Evolutionary conservation across 148 eudicot species (phyloP), one percentile per base, ranked within the genome.

Genomic region (Pharnaceum exiguum): DNA sequence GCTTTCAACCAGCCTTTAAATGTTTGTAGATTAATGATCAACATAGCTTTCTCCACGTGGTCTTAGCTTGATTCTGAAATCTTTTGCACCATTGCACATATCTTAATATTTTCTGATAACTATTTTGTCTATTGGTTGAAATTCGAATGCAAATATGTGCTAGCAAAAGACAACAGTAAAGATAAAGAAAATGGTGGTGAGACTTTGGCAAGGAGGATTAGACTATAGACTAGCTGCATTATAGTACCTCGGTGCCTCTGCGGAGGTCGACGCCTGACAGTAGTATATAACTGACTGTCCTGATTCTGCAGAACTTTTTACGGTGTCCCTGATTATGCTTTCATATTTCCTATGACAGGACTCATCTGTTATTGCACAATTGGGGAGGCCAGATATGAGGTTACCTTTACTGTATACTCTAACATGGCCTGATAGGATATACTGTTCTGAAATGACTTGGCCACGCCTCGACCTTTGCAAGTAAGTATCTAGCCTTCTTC

Each of bases 311-410:
- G 19, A 45, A 2, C 22, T 39, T 13, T 49, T 55, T 39, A 46
- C 18, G 16, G 21, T 35, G 7, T 44, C 18, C 24, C 29, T 43
- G 48, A 59, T 26, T 44, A 48, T 57, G 19, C 30, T 18, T 35
- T 38, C 31, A 35, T 60, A 23, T 44, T 38, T 48, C 3, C 11
- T 23, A 18, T 67, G 60, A 40, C 75, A 88, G 96, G 99, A 94
- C 80, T 94, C 99, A 43, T 89, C 96, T 49, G 82, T 94, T 24
- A 68, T 94, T 30, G 99, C 99, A 51, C 99, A 94, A 70, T 46
- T 94, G 73, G 96, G 99, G 43, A 89, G 99, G 99, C 96, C 96
- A 63, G 99, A 94, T 66, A 94, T 94, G 99, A 86, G 99, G 35
- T 63, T 94, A 54, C 99, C 99, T 11, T 86, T 94, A 45, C 74